Base-by-base conservation (phyloP, 805 yeast species). In the Cyberlindnera mississippiensis region DNA sequence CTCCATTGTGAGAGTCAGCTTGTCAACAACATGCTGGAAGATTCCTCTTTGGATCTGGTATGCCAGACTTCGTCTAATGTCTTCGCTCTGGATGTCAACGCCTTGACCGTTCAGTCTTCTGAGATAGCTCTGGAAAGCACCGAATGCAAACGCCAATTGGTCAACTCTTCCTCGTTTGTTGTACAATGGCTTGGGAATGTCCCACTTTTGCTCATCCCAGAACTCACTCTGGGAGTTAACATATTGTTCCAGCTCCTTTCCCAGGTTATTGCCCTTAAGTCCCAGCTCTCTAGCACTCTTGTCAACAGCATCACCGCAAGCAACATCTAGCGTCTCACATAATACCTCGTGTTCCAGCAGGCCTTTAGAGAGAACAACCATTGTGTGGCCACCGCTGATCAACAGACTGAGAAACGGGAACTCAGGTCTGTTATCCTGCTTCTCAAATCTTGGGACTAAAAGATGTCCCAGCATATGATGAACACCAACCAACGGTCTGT, bases 381-480 rank as follows among this genome's bases (percentile, higher is more conserved):
- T 80, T 0, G 98, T 90, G 57, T 93, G 99, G 1, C 99, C 99
- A 0, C 99, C 99, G 53, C 95, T 83, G 14, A 81, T 90, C 24
- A 93, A 64, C 19, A 93, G 66, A 52, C 90, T 85, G 13, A 87
- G 52, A 50, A 85, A 87, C 2, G 95, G 95, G 51, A 68, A 84
- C 14, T 57, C 39, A 0, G 86, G 85, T 0, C 46, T 35, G 2
- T 41, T 17, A 0, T 75, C 78, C 37, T 67, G 67, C 38, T 63
- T 55, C 17, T 59, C 64, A 59, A 79, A 59, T 38, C 89, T 60
- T 2, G 89, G 80, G 0, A 86, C 70, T 22, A 93, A 61, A 5
- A 93, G 66, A 64, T 93, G 99, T 0, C 96, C 99, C 37, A 91
- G 68, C 99, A 93, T 91, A 56, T 93, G 99, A 60, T 93, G 95